Conservation (phyloP, 2,329 filamentous ascomycete genomes). For the Podosphaera leucotricha region DNA sequence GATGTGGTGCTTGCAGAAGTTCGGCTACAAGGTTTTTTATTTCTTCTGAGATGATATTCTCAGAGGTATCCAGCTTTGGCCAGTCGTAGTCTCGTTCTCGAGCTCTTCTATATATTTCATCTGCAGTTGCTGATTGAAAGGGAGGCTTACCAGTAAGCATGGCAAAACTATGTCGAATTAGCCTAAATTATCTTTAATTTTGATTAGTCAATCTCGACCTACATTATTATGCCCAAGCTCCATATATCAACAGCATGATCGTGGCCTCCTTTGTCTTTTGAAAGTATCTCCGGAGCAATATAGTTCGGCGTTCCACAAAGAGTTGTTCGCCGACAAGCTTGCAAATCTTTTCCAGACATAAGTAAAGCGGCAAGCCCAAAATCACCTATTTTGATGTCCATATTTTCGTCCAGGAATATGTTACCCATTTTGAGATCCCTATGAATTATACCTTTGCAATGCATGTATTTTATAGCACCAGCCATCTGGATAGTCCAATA, state of each 20-base stretch:
- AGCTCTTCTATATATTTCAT: constrained; percentile 59
- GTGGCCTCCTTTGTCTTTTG: constrained; percentile 83
- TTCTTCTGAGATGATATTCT: constrained; percentile 49
- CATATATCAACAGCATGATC: constrained; percentile 97
- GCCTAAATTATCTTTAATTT: background rate
- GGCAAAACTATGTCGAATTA: constrained; percentile 40
- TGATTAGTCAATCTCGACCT: constrained; percentile 16
- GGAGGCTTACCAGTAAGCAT: constrained; percentile 92
- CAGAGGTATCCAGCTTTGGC: constrained; percentile 41
- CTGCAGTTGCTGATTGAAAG: constrained; percentile 76
- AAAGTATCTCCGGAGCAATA: constrained; percentile 86
- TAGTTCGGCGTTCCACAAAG: constrained; percentile 96
- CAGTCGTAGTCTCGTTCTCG: constrained; percentile 55
- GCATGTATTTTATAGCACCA: constrained; percentile 94
- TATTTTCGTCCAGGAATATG: constrained; percentile 75
- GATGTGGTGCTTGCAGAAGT: constrained; percentile 52
- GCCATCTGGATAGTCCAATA: constrained; percentile 89
- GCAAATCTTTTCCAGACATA: constrained; percentile 76
- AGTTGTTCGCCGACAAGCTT: constrained; percentile 60
- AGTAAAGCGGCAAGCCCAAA: constrained; percentile 86
- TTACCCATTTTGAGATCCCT: constrained; percentile 96
- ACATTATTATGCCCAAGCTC: constrained; percentile 95
- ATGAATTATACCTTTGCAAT: constrained; percentile 86
- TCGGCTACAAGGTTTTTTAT: constrained; percentile 56
- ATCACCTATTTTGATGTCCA: constrained; percentile 97